Base-by-base conservation (phyloP, 129 eudicot species). In the Lonicera japonica region DNA sequence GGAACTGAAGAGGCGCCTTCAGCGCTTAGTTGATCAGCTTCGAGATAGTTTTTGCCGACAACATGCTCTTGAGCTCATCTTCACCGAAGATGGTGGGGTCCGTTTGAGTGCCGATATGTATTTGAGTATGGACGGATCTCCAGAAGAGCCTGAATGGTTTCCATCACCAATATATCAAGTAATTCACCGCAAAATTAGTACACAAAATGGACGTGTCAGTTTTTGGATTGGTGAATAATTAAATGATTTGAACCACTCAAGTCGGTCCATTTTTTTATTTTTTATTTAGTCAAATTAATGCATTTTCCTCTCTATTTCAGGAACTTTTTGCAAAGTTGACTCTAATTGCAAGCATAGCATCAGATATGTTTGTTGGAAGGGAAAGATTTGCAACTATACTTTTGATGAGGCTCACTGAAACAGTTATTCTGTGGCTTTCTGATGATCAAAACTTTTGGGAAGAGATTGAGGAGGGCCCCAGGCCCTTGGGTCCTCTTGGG, bases 371-470 rank as follows among this genome's bases (percentile, higher is more conserved):
- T 70, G 80, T 80, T 4, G 99, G 95, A 54, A 76, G 87, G 77
- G 96, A 94, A 61, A 85, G 96, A 53, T 94, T 94, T 73, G 87
- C 85, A 25, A 88, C 96, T 17, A 53, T 94, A 47, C 89, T 94
- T 36, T 73, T 94, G 29, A 94, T 94, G 79, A 88, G 96, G 62
- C 86, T 94, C 54, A 94, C 95, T 15, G 99, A 94, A 65, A 88
- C 99, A 10, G 78, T 94, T 43, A 83, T 83, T 67, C 54, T 94
- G 21, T 94, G 96, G 96, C 83, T 94, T 53, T 88, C 96, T 41
- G 95, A 94, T 66, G 96, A 94, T 70, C 89, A 88, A 76, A 71
- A 56, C 70, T 94, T 94, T 59, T 94, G 99, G 99, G 95, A 79
- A 67, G 96, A 81, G 24, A 83, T 94, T 68, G 99, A 88, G 70